Conservation (phyloP, 345 rosid species). For the Garcia nutans region DNA sequence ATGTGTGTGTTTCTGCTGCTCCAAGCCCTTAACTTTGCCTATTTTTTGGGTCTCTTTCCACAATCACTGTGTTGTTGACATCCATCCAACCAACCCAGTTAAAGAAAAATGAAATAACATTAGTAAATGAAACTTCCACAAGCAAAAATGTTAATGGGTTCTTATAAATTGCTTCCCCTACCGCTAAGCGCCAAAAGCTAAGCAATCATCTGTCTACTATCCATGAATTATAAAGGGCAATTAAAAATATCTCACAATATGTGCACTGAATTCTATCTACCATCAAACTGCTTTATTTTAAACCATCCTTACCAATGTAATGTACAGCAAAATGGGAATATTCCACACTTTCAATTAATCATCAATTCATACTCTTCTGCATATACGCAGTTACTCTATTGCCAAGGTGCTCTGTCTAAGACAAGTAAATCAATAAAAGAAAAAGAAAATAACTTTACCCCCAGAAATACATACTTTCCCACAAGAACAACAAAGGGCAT, state of each 20-base stretch:
- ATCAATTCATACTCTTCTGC: neutral
- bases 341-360: neutral
- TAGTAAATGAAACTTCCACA: neutral
- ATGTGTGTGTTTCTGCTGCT: slow-evolving; percentile 1
- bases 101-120: neutral
- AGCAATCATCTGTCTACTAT: neutral
- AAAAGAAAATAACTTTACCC: slow-evolving; percentile 10
- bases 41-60: slow-evolving; percentile 1
- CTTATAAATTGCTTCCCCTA: neutral
- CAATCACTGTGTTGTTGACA: slow-evolving; percentile 4
- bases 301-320: neutral
- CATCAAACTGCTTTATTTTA: neutral
- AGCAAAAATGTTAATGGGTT: neutral
- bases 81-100: slow-evolving; percentile 7
- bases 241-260: neutral
- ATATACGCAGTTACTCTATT: neutral
- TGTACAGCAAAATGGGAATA: neutral
- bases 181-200: neutral
- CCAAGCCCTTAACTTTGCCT: neutral
- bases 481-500: neutral
- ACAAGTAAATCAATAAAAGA: slow-evolving; percentile 13
- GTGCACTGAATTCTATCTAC: neutral
- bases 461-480: neutral
- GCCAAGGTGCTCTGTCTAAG: slow-evolving; percentile 2
- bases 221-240: neutral